Conservation (phyloP, 2,329 filamentous ascomycete species). For the Diaporthe humulicola region DNA sequence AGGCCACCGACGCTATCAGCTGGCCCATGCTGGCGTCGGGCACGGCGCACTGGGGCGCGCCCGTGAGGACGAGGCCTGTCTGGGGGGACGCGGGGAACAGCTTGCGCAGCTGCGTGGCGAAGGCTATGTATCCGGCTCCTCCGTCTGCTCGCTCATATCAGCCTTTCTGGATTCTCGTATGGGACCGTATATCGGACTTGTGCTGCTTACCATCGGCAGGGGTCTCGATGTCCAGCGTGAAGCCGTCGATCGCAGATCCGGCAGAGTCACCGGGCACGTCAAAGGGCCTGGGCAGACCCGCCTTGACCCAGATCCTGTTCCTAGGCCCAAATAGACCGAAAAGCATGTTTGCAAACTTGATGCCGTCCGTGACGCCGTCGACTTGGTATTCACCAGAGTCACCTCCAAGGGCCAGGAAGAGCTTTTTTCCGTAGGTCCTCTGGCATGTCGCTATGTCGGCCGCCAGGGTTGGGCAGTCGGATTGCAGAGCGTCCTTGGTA, state of each 20-base stretch:
- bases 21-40: conserved; percentile 49
- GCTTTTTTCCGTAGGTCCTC: conserved; percentile 52
- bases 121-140: conserved; percentile 14
- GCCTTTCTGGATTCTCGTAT: neutral
- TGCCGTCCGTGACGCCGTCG: conserved; percentile 52
- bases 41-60: conserved; percentile 61
- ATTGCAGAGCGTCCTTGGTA: conserved; percentile 49
- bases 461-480: conserved; percentile 51
- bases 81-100: conserved; percentile 43
- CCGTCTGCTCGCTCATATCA: neutral
- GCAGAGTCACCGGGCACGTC: conserved; percentile 45
- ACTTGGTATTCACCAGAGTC: conserved; percentile 52
- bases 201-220: conserved; percentile 36
- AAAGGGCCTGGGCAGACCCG: conserved; percentile 55
- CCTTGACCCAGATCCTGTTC: conserved; percentile 48
- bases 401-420: conserved; percentile 57
- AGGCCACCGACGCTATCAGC: conserved; percentile 44
- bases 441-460: conserved; percentile 56
- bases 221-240: conserved; percentile 58
- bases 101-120: conserved; percentile 46
- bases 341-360: conserved; percentile 51
- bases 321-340: conserved; percentile 57
- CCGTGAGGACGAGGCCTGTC: conserved; percentile 54
- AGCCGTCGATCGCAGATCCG: conserved; percentile 53
- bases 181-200: neutral